These are phyloP conservation scores for Coemansia sp. DNA, from an alignment of 192 early-diverging fungal species.

Conservation along the genomic window DNA sequence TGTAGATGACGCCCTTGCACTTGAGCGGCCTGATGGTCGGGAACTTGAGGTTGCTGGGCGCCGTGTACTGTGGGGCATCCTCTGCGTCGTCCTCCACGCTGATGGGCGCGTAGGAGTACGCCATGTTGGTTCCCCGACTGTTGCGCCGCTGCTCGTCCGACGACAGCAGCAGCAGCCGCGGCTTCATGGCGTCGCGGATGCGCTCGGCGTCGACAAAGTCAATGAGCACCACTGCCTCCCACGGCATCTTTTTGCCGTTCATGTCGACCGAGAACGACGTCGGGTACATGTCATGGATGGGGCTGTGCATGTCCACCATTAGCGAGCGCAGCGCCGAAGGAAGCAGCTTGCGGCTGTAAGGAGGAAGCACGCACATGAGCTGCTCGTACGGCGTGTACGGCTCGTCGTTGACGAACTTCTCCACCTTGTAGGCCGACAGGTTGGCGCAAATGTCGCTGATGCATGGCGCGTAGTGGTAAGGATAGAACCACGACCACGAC, in stretches of 20 bases:
- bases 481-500: slow-evolving; percentile 99
- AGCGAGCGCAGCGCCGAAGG: slow-evolving; percentile 80
- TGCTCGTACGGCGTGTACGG: slow-evolving; percentile 98
- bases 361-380: slow-evolving; percentile 98
- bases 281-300: slow-evolving; percentile 96
- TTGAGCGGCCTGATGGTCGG: slow-evolving; percentile 65
- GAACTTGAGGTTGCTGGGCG: slow-evolving; percentile 69
- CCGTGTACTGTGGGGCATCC: slow-evolving; percentile 49
- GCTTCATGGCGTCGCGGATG: slow-evolving; percentile 78
- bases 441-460: slow-evolving; percentile 75
- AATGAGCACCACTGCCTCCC: slow-evolving; percentile 99
- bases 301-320: slow-evolving; percentile 83
- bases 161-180: slow-evolving; percentile 64
- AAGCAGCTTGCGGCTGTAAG: slow-evolving; percentile 79
- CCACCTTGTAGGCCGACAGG: slow-evolving; percentile 62
- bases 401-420: slow-evolving; percentile 72
- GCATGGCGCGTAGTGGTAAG: slow-evolving; percentile 96
- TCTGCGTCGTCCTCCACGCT: slow-evolving; percentile 43
- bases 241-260: slow-evolving; percentile 98
- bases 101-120: slow-evolving; percentile 61
- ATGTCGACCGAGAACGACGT: slow-evolving; percentile 87
- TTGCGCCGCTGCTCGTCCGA: slow-evolving; percentile 64
- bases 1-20: slow-evolving; percentile 59
- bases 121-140: slow-evolving; percentile 61
- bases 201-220: slow-evolving; percentile 95